Base-by-base conservation (phyloP, 148 eudicot genomes). In the Rhododendron ferrugineum region DNA sequence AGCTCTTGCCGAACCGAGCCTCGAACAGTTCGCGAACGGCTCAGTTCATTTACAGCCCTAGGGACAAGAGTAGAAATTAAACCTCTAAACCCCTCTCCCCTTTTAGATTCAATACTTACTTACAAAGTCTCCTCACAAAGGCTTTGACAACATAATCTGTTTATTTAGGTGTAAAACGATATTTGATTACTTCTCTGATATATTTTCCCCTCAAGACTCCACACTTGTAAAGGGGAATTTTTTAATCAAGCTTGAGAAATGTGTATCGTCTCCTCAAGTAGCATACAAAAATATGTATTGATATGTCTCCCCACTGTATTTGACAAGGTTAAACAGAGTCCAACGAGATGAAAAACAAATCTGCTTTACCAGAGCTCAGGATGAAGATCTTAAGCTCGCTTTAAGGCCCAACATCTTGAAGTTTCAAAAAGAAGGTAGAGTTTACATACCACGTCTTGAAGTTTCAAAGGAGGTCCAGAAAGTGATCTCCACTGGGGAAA, bases 401-500 rank as follows among this genome's bases (percentile, higher is more conserved):
- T n/a, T 46, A 1, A 46, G 54, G 64, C 11, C n/a, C 36, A 79
- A 50, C 40, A 50, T 26, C 22, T 78, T 78, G 46, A 68, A 30
- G 75, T 32, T 30, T 70, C 20, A 14, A 30, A 97, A 89, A 84
- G 98, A 98, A 79, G 98, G 94, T 86, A 32, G 75, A 70, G 37
- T 30, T 14, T 87, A 60, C 86, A 82, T 82, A 97, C 99, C 93
- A 97, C 98, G 92, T 95, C 99, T 89, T 97, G 99, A 84, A 97
- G 96, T 90, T 97, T 97, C 86, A 97, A 89, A 85, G 98, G 99
- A 79, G 99, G 95, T 88, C 98, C 99, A 85, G 99, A 91, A 74
- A 97, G 98, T 72, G 98, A 92, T 92, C 98, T 90, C 99, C 99
- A 97, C 73, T 95, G 98, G 70, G 96, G 95, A 86, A 97, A 97